Conservation (phyloP, 495 filamentous ascomycete genomes). For the Hapsidospora chrysogenum region DNA sequence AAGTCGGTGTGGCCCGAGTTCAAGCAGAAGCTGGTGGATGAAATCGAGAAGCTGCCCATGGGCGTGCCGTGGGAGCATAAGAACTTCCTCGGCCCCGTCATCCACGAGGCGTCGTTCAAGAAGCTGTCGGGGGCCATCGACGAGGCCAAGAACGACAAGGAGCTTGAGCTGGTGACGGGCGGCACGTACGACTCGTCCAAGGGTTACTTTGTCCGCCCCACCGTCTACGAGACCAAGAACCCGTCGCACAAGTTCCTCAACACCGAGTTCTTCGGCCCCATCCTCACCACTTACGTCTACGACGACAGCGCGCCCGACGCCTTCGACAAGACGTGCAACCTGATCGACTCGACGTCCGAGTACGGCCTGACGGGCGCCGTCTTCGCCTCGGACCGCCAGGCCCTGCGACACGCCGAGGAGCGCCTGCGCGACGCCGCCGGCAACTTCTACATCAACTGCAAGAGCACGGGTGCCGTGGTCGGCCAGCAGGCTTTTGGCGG, state of each 20-base stretch:
- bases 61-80: constrained; percentile 53
- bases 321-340: constrained; percentile 36
- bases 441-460: constrained; percentile 90
- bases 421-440: constrained; percentile 61
- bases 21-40: constrained; percentile 38
- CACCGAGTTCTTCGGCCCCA: constrained; percentile 63
- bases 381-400: constrained; percentile 57
- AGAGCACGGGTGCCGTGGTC: constrained; percentile 81
- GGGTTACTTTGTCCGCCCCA: constrained; percentile 60
- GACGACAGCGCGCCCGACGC: constrained; percentile 35
- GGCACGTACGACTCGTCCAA: constrained; percentile 50
- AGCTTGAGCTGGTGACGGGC: constrained; percentile 46
- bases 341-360: constrained; percentile 47
- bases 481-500: constrained; percentile 90
- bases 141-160: constrained; percentile 44
- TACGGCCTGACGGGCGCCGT: constrained; percentile 71
- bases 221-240: constrained; percentile 45
- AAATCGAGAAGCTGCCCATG: constrained; percentile 48
- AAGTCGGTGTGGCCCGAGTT: constrained; percentile 54
- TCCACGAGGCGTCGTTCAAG: constrained; percentile 54
- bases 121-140: constrained; percentile 54
- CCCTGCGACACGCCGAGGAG: constrained; percentile 51
- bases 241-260: constrained; percentile 49
- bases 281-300: constrained; percentile 56
- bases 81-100: constrained; percentile 65